Percentiles rank a stretch among this genome's conserved stretches.
These are phyloP conservation scores for Aureobasidium vineae DNA, from an alignment of 2,329 filamentous ascomycete genomes.

Conservation along the genomic window DNA sequence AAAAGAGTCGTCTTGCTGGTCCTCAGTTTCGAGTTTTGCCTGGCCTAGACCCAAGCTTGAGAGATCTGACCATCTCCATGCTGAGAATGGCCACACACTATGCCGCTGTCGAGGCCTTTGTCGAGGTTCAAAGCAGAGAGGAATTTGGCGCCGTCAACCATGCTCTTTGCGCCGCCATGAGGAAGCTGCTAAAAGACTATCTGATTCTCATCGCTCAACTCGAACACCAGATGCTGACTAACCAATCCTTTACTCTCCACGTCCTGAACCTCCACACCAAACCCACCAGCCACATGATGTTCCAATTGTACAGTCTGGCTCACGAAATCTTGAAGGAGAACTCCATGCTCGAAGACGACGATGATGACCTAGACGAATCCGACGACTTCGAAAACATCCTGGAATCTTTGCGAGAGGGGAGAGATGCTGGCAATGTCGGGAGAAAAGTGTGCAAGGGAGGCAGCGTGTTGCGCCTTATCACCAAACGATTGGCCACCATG, in stretches of 20 bases:
- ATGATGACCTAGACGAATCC: constrained; percentile 59
- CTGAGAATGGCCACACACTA: constrained; percentile 94
- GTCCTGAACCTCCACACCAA: constrained; percentile 89
- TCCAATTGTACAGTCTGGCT: constrained; percentile 82
- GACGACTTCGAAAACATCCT: constrained; percentile 89
- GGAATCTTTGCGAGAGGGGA: constrained; percentile 82
- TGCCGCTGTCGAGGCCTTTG: constrained; percentile 83
- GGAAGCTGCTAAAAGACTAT: constrained; percentile 90
- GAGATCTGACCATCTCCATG: constrained; percentile 84
- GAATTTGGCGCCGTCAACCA: constrained; percentile 96
- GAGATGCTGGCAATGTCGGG: constrained; percentile 76
- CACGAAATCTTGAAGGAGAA: constrained; percentile 88
- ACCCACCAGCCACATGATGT: constrained; percentile 85
- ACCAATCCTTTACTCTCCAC: constrained; percentile 85
- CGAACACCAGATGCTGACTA: constrained; percentile 88
- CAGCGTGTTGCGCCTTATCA: constrained; percentile 84
- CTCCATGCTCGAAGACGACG: constrained; percentile 75
- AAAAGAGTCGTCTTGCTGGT: constrained; percentile 82
- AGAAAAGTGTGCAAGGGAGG: constrained; percentile 98
- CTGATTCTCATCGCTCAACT: constrained; percentile 88
- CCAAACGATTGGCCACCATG: constrained; percentile 79
- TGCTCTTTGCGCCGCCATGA: constrained; percentile 90
- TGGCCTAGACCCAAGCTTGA: constrained; percentile 85
- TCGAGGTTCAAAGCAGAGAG: constrained; percentile 89
- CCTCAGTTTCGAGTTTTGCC: constrained; percentile 76